A percentile compares a stretch with the other conserved stretches of the same genome.
phyloP scores from a whole-genome alignment of 495 filamentous ascomycete genomes.

The Aspergillus sclerotiicarbonarius region DNA sequence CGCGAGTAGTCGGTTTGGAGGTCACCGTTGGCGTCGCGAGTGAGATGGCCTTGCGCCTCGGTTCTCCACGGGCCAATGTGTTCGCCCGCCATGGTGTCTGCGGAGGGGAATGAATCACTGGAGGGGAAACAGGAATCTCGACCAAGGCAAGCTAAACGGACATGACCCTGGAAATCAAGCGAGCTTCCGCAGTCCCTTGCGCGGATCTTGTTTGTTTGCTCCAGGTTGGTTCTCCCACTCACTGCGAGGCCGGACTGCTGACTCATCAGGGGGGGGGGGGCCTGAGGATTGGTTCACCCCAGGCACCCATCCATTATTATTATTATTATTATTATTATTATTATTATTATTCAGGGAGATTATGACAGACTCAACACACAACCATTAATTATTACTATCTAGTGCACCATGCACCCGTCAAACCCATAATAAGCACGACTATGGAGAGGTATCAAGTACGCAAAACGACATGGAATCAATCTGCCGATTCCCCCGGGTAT shows the following conservation, averaged over 20 bases:
- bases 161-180: no score
- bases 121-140: background rate
- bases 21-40: conserved; percentile 40
- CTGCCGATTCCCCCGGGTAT: conserved; percentile 5
- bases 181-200: no score
- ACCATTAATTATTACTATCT: conserved; percentile 3
- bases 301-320: no score
- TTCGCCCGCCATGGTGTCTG: conserved; percentile 13
- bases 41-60: conserved; percentile 38
- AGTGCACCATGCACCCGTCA: background rate
- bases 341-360: no score
- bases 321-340: no score
- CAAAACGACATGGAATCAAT: conserved; percentile 6
- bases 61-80: conserved; percentile 45
- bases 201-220: no score
- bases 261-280: background rate
- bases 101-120: background rate
- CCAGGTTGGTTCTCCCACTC: no score
- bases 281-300: no score
- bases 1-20: conserved; percentile 68
- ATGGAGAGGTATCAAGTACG: conserved; percentile 3
- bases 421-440: background rate
- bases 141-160: no score
- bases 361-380: background rate
- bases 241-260: background rate